Percentiles rank a stretch among this genome's conserved stretches.
Evolutionary conservation across 352 stramenopile genomes (phyloP).

Genomic region (Peronospora belbahrii): DNA sequence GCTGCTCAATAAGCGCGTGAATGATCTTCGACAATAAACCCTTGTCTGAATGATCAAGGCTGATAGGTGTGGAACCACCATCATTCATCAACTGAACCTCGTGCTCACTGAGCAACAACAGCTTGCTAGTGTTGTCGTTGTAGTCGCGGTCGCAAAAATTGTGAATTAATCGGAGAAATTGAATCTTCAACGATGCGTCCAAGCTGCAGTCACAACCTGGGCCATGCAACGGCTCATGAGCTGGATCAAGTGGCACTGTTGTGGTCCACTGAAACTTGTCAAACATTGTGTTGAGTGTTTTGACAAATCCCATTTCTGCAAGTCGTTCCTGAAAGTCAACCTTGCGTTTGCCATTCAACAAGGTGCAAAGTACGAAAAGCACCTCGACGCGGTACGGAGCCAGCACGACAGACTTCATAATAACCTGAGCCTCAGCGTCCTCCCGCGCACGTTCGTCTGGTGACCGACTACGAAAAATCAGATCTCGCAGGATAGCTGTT

Average conservation of each 20-base stretch:
- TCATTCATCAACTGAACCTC: conserved; percentile 53
- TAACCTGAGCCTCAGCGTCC: conserved; percentile 66
- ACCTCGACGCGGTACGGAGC: conserved; percentile 92
- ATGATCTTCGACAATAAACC: conserved; percentile 90
- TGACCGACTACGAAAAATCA: conserved; percentile 64
- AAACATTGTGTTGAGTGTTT: conserved; percentile 91
- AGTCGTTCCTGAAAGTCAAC: conserved; percentile 87
- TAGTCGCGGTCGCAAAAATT: conserved; percentile 95
- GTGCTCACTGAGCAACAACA: conserved; percentile 67
- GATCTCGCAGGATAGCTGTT: conserved; percentile 55
- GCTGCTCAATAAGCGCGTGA: conserved; percentile 83
- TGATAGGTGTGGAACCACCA: conserved; percentile 36
- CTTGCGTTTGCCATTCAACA: conserved; percentile 93
- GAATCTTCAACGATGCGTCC: conserved; percentile 91
- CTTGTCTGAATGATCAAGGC: conserved; percentile 61
- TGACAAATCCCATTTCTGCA: conserved; percentile 83
- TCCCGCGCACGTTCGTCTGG: conserved; percentile 47
- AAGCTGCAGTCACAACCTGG: conserved; percentile 91
- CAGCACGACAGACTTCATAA: conserved; percentile 91
- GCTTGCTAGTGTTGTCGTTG: conserved; percentile 73
- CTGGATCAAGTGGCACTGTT: conserved; percentile 28
- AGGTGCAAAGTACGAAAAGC: conserved; percentile 93
- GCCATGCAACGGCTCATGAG: conserved; percentile 59
- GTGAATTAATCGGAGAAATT: conserved; percentile 93
- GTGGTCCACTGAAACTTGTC: conserved; percentile 88